phyloP scores from a whole-genome alignment of 2,329 filamentous ascomycete species.

The Diplodia seriata region DNA sequence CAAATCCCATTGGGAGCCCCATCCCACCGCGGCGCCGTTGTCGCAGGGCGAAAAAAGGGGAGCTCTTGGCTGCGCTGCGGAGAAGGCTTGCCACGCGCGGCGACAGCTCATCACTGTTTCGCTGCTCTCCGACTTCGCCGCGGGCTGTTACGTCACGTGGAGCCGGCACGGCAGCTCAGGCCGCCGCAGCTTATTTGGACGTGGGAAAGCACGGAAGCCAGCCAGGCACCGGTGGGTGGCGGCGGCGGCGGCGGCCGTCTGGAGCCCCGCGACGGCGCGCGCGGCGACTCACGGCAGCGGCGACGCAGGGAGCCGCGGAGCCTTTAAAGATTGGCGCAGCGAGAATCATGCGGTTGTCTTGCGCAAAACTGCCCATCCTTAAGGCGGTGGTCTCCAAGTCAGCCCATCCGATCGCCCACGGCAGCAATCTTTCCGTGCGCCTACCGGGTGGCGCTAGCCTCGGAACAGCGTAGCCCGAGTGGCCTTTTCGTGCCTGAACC shows the following conservation, averaged over 20 bases:
- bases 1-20: neutral
- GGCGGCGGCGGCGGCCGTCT: neutral
- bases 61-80: conserved; percentile 1
- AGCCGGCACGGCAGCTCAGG: neutral
- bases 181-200: conserved; percentile 16
- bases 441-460: neutral
- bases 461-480: neutral
- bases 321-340: neutral
- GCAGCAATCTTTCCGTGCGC: neutral
- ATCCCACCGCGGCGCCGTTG: neutral
- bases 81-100: conserved; percentile 6
- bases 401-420: neutral
- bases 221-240: neutral
- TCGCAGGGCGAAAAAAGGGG: conserved; percentile 9
- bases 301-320: neutral
- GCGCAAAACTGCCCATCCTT: neutral
- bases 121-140: conserved; percentile 24
- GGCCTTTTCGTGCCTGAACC: neutral
- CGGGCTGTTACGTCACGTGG: conserved; percentile 19
- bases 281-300: neutral
- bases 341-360: neutral
- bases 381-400: neutral
- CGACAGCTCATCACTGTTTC: conserved; percentile 23
- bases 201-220: neutral
- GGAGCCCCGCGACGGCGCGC: conserved; percentile 14